Base-by-base conservation (phyloP, 1,284 basidiomycete species). In the Athelia psychrophila region DNA sequence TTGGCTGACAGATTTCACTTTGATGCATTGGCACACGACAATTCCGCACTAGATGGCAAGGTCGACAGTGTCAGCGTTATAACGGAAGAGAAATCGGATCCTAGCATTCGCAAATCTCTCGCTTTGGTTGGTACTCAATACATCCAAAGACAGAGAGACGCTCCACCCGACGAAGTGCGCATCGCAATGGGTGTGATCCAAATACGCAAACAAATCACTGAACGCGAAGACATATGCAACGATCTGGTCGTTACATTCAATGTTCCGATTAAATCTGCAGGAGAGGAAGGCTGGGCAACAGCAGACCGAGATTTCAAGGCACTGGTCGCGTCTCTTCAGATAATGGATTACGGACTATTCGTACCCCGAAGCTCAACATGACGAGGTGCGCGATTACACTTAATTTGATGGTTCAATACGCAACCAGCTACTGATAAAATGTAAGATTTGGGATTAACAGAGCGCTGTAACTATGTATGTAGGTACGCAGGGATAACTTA, bases 21-120 rank as follows among this genome's bases (percentile, higher is more conserved):
- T 60, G 79, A 85, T 54, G 89, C 94, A 0, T 71, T 98, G 38
- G 96, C 95, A 12, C 86, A 98, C 64, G 96, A 99, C 73, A 98
- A 98, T 65, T 77, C 81, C 24, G 92, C 96, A 1, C 63, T 71
- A 44, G 73, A 74, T 12, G 69, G 77, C 12, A 64, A 68, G 9
- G 75, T 91, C 18, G 57, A 75, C 23, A 65, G 69, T 23, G 67
- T 88, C 27, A 30, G 27, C 27, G 6, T 13, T 5, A 30, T 30
- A 30, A 13, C 38, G n/a, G n/a, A 6, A 16, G 20, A 42, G n/a
- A n/a, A 22, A 42, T 16, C n/a, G n/a, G 38, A 42, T 42, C 20
- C 38, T 42, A 13, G 27, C 27, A 13, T 30, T 30, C 6, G 5
- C 27, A 30, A 30, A 5, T 13, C 27, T 6, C 27, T 30, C 13